phyloP scores from a whole-genome alignment of 2,329 filamentous ascomycete species.

The Clarireedia homoeocarpa region DNA sequence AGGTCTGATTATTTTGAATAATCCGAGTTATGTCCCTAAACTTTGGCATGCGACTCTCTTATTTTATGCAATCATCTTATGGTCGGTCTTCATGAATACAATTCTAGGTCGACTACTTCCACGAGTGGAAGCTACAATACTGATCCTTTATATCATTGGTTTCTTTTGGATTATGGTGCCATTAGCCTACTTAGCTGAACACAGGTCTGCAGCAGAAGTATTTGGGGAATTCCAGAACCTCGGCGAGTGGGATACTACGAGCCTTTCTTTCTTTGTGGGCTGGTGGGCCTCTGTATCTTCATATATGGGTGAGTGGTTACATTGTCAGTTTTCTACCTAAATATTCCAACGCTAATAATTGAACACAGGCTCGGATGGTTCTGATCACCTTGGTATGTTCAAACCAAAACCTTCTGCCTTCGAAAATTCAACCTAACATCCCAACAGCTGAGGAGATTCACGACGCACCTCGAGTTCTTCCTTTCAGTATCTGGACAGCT shows the following conservation, averaged over 20 bases:
- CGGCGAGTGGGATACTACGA: background rate
- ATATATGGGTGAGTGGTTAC: background rate
- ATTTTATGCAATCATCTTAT: background rate
- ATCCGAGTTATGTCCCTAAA: background rate
- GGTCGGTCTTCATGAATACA: background rate
- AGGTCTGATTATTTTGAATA: background rate
- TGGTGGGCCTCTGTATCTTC: background rate
- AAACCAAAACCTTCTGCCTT: too few species aligned
- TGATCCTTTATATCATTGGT: slow-evolving; percentile 6
- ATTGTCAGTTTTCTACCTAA: too few species aligned
- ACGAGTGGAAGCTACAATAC: background rate
- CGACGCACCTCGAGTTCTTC: slow-evolving; percentile 1
- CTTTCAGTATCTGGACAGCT: background rate
- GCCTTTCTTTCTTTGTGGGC: slow-evolving; percentile 4
- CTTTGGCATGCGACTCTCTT: background rate
- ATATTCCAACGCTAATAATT: too few species aligned
- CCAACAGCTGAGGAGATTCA: slow-evolving; percentile 7
- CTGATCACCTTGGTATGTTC: too few species aligned
- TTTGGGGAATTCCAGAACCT: slow-evolving; percentile 2
- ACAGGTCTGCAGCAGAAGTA: background rate
- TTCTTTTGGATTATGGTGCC: slow-evolving; percentile 6
- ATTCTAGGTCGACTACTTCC: slow-evolving; percentile 3
- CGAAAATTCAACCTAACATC: too few species aligned
- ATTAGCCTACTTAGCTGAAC: slow-evolving; percentile 1
- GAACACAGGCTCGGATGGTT: too few species aligned